These are phyloP conservation scores for Ampelocalamus luodianensis DNA, from an alignment of 176 grass and related monocot genomes.

Conservation along the genomic window DNA sequence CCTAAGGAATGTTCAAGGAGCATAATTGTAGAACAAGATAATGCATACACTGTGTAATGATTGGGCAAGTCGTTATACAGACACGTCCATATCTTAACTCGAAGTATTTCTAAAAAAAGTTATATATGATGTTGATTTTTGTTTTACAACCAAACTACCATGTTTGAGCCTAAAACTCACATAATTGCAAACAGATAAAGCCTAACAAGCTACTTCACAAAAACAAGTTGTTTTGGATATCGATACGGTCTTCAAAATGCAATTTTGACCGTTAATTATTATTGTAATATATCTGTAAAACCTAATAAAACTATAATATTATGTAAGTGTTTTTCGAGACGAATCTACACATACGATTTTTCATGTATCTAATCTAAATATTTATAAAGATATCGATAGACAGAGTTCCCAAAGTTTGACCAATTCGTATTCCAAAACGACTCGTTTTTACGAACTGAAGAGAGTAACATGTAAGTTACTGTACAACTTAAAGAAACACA, in stretches of 20 bases:
- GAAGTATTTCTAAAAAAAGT: neutral
- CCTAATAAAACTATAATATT: no score
- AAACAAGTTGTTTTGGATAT: no score
- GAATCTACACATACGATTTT: no score
- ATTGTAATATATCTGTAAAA: no score
- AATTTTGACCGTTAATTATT: no score
- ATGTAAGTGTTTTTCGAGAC: no score
- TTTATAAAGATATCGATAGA: no score
- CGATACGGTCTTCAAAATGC: no score
- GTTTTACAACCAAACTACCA: neutral
- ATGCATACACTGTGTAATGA: neutral
- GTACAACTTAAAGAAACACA: neutral
- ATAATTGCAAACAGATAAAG: neutral
- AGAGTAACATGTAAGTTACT: neutral
- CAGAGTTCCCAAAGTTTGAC: no score
- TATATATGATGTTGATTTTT: neutral
- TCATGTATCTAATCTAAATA: no score
- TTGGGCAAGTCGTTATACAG: neutral
- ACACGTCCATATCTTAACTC: neutral
- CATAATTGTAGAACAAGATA: slow-evolving; percentile 3
- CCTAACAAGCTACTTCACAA: neutral
- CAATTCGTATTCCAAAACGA: no score
- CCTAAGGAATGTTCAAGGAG: neutral
- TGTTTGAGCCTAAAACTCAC: neutral
- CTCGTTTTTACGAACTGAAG: no score